Base-by-base conservation (phyloP, 1,284 basidiomycete species). In the Ceratobasidium sp. region DNA sequence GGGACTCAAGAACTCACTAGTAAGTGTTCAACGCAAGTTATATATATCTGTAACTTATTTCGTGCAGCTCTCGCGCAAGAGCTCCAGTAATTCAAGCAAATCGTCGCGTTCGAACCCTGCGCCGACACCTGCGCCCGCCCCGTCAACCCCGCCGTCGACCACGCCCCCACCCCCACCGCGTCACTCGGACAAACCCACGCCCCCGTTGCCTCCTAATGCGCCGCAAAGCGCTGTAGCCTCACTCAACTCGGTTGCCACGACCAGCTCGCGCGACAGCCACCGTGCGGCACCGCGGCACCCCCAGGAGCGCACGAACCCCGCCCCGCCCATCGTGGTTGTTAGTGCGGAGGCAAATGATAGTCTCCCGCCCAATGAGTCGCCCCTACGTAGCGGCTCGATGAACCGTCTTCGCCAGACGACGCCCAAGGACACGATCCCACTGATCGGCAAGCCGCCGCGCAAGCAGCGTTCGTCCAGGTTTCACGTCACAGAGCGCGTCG, bases 401-500 rank as follows among this genome's bases (percentile, higher is more conserved):
- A 91, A 89, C 79, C 89, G 91, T 79, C 87, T 92, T 75, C 88
- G 90, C 78, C 87, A 89, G 73, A 63, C 53, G 36, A 90, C 89
- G 17, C 93, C 95, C 71, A 97, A 95, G 84, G 96, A 98, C 82
- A 97, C 95, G 41, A 98, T 98, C 77, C 95, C 96, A 33, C 94
- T 97, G 78, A 93, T 95, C 29, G 95, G 94, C 65, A 97, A 98
- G 82, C 96, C 96, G 36, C 96, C 96, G 19, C 89, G 96, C 80
- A 98, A 98, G 83, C 96, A 98, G 84, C 89, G 96, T 78, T 97
- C 95, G 85, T 96, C 94, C 81, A 91, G 98, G 75, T 99, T 99
- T 82, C 93, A 99, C 75, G 93, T 98, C 76, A 95, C 93, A 3
- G 97, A 99, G 84, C 95, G 92, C 85, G 94, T 98, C 59, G 97